Evolutionary conservation across 495 filamentous ascomycete species (phyloP).

Genomic region (Neurospora sp.): DNA sequence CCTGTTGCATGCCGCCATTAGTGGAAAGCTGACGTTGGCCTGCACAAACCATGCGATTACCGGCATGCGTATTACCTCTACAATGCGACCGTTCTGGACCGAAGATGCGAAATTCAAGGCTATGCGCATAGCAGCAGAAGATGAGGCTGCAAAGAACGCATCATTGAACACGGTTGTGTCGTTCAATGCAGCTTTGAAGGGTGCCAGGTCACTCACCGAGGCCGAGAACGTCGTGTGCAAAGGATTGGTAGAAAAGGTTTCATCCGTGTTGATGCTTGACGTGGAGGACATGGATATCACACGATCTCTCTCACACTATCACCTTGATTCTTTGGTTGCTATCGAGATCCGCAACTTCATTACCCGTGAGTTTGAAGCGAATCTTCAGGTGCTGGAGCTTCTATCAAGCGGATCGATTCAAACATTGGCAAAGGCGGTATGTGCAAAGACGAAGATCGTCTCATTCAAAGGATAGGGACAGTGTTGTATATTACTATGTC

Average conservation of each 20-base stretch:
- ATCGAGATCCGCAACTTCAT: constrained; percentile 46
- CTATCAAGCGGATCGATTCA: constrained; percentile 39
- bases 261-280: constrained; percentile 41
- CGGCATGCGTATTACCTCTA: constrained; percentile 38
- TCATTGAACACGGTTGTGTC: constrained; percentile 26
- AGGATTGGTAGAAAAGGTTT: constrained; percentile 37
- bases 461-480: not conserved
- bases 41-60: constrained; percentile 43
- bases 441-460: constrained; percentile 40
- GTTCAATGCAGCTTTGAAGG: constrained; percentile 32
- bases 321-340: constrained; percentile 43
- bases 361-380: constrained; percentile 38
- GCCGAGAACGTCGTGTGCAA: constrained; percentile 37
- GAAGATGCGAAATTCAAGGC: constrained; percentile 42
- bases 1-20: constrained; percentile 37
- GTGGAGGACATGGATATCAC: constrained; percentile 41
- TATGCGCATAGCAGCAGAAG: constrained; percentile 37
- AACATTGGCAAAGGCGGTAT: constrained; percentile 37
- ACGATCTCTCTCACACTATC: constrained; percentile 38
- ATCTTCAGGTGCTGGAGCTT: constrained; percentile 45
- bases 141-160: constrained; percentile 27
- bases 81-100: constrained; percentile 39
- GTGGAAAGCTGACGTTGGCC: constrained; percentile 22
- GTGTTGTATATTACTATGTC: not conserved
- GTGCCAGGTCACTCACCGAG: constrained; percentile 30